Evolutionary conservation across 306 rosid species (phyloP), one percentile per base, ranked within the genome.

Genomic region (Trifolium subterraneum): DNA sequence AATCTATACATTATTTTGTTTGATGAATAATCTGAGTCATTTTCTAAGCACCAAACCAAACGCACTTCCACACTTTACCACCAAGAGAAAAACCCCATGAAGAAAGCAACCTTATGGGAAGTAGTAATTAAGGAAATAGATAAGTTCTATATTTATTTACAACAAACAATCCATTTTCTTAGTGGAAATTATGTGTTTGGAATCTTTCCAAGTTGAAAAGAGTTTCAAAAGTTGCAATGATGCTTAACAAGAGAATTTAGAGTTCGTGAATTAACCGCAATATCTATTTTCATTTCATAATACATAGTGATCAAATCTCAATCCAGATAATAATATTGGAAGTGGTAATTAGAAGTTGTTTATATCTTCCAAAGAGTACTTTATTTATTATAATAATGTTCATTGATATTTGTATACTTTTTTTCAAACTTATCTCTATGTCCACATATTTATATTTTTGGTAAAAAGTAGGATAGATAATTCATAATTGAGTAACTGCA

Each of bases 221-320:
- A 76, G 75, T 76, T 76, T 81, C 81, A 71, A 81, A 81, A 81
- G 75, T 81, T 65, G 78, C 70, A 71, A 81, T 81, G 36, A 81
- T 81, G 71, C 65, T 71, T 51, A 81, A 65, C 52, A 15, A 65
- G 60, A 71, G 19, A 71, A 65, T 71, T 75, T 25, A 15, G 41
- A 76, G 35, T 59, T 63, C 15, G 5, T 63, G 56, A 63, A 47
- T 48, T 60, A 31, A 29, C 66, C 11, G 39, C 77, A 23, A 64
- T 63, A 68, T 51, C 72, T 41, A 20, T 20, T 74, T 38, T 74
- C 59, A 14, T 74, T 38, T 74, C 59, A 14, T 69, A 10, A 66
- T 38, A 12, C 22, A 13, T n/a, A 74, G 15, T 74, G 11, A 74
- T 74, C 76, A 60, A 23, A 74, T 74, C 67, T 39, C 42, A 80